Evolutionary conservation across 2,329 filamentous ascomycete genomes (phyloP), one percentile per base, ranked within the genome.

Genomic region (Botrytis hyacinthi): DNA sequence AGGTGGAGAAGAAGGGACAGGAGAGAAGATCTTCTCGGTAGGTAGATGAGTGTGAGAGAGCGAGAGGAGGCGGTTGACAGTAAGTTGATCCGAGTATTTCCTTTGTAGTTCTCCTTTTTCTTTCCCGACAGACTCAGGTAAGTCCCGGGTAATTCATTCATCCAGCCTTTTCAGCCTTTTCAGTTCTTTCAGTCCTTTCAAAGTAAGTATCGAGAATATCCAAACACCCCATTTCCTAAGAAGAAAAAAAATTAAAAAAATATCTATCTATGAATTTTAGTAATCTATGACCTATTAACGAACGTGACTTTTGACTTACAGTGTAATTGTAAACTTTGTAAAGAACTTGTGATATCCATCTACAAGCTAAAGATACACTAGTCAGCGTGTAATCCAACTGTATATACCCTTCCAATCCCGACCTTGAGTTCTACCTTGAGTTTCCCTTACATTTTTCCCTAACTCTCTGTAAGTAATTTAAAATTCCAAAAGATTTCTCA

Each of bases 341-440:
- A 20, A n/a, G 22, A 1, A 1, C 12, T 37, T 37, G 14, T 40
- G 7, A 40, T 0, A 3, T 37, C 5, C 10, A 8, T 35, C 4
- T n/a, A 14, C 16, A 54, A 29, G 14, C 46, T 54, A 5, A 51
- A 22, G 7, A 22, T 40, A 54, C 4, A 67, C 4, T 40, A 8
- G 12, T 67, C 14, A 54, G 26, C 42, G 20, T 9, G 18, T 51
- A 26, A n/a, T 54, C 35, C 8, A 54, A 16, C 14, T 29, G 2
- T 22, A 48, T 35, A 4, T 14, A 10, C 14, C 3, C 16, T 26
- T 4, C 16, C 26, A n/a, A 18, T 29, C 26, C 8, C 14, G 35
- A 16, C 26, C 22, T 8, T 32, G 40, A 22, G 2, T 26, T 46
- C 16, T n/a, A 44, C 16, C 16, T 14, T 65, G 62, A 12, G 26